Evolutionary conservation across 805 yeast species (phyloP).

Genomic region (Lipomyces yamadae): DNA sequence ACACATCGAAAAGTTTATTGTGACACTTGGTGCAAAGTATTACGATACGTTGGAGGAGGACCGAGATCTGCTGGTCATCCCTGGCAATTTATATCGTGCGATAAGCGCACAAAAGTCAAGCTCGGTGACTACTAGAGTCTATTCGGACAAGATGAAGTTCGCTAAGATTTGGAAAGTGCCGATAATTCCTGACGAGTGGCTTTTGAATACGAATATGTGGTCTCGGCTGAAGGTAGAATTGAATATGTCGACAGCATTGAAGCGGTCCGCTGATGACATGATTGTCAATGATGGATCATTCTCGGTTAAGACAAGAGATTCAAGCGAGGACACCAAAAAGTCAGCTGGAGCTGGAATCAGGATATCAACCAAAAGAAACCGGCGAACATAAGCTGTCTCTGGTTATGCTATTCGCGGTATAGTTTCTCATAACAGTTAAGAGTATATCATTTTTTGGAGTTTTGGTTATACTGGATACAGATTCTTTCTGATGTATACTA

Average conservation of each 20-base stretch:
- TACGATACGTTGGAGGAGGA: constrained; percentile 55
- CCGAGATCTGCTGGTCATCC: constrained; percentile 59
- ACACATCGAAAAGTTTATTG: constrained; percentile 69
- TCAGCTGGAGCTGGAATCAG: not conserved
- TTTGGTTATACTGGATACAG: not conserved
- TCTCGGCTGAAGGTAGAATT: not conserved
- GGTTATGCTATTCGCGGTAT: too few species aligned
- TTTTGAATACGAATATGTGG: constrained; percentile 35
- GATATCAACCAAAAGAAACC: not conserved
- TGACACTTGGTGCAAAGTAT: constrained; percentile 57
- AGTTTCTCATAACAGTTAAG: too few species aligned
- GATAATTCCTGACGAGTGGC: constrained; percentile 47
- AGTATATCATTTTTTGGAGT: not conserved
- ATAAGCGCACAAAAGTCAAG: constrained; percentile 8
- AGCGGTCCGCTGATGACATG: not conserved
- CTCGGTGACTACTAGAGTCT: constrained; percentile 9
- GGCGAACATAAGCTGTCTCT: not conserved
- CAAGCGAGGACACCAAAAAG: not conserved
- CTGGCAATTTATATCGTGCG: constrained; percentile 21
- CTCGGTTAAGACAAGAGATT: not conserved
- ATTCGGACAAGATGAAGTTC: constrained; percentile 42
- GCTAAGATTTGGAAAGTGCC: constrained; percentile 49
- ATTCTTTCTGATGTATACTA: not conserved
- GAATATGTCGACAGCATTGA: not conserved
- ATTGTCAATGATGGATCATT: not conserved